Base-by-base conservation (phyloP, 2,329 filamentous ascomycete genomes). In the Cadophora sp. region DNA sequence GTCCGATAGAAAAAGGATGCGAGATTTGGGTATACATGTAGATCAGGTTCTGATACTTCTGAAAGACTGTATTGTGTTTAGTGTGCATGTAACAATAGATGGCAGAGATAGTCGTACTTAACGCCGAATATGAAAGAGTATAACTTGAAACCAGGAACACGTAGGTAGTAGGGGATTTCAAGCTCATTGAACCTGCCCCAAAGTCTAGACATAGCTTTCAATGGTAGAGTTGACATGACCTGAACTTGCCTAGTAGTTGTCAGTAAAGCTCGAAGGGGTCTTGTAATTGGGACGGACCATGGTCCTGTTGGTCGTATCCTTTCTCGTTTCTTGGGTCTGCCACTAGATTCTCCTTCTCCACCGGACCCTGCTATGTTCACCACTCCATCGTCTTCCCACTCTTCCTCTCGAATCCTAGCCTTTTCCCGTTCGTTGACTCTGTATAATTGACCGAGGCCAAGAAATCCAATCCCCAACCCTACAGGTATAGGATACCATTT, bases 1-100 rank as follows among this genome's bases (percentile, higher is more conserved):
- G 90, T 93, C 70, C 96, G 93, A 80, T 98, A 99, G 84, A 99
- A 99, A 85, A 99, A 99, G 68, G 95, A 89, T 6, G 95, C 93
- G 50, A 99, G 88, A 78, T 99, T 99, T 24, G 94, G 92, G 79
- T 96, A 99, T 59, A 87, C 87, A 78, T 92, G 94, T 24, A 99
- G 88, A 76, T 99, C 96, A 22, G 91, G 88, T 78, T 99, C 94
- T 37, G 90, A 88, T 22, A 97, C 90, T 82, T 99, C 96, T 68
- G 91, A 87, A 67, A 99, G 86, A 79, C 90, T 92, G 48, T 5
- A 34, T 27, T 24, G 29, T 29, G 27, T 50, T 77, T 69, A 78
- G 74, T 66, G 12, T 29, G 48, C 11, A 29, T 46, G 53, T 40
- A 0, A 27, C 46, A 46, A 31, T 29, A 50, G 29, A 48, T 60